Conservation (phyloP, 805 yeast genomes). For the Nakazawaea molendinolei region DNA sequence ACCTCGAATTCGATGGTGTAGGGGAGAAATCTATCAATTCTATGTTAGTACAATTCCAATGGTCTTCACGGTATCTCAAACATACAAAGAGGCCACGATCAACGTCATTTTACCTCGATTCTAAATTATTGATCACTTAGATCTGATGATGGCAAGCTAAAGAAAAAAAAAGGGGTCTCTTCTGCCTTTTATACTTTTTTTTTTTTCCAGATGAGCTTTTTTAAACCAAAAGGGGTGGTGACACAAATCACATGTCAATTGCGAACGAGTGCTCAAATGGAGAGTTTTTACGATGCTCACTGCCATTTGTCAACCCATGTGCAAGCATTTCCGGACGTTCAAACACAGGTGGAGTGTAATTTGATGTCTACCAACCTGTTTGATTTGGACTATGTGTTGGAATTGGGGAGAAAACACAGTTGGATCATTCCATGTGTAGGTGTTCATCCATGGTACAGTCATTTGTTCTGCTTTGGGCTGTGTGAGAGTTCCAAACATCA, state of each 20-base stretch:
- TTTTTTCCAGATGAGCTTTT: too few relatives aligned
- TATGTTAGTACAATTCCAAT: neutral
- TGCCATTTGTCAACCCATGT: slow-evolving; percentile 27
- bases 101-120: slow-evolving; percentile 43
- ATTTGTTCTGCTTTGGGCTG: slow-evolving; percentile 40
- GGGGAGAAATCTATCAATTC: slow-evolving; percentile 49
- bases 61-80: slow-evolving; percentile 14
- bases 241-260: too few relatives aligned
- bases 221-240: neutral
- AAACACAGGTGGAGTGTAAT: slow-evolving; percentile 12
- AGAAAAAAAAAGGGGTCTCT: neutral
- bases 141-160: neutral
- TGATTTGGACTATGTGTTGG: slow-evolving; percentile 25
- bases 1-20: slow-evolving; percentile 67
- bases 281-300: slow-evolving; percentile 33
- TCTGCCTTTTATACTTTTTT: too few relatives aligned
- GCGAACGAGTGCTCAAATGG: too few relatives aligned
- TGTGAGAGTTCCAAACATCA: slow-evolving; percentile 39
- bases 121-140: too few relatives aligned
- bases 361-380: slow-evolving; percentile 44
- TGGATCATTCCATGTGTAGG: slow-evolving; percentile 51
- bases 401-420: slow-evolving; percentile 15
- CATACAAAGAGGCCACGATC: slow-evolving; percentile 64
- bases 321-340: slow-evolving; percentile 13
- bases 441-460: slow-evolving; percentile 90